Percentiles rank a stretch among this genome's conserved stretches.
phyloP scores from a whole-genome alignment of 2,329 filamentous ascomycete species.

The Thelonectria discophora region DNA sequence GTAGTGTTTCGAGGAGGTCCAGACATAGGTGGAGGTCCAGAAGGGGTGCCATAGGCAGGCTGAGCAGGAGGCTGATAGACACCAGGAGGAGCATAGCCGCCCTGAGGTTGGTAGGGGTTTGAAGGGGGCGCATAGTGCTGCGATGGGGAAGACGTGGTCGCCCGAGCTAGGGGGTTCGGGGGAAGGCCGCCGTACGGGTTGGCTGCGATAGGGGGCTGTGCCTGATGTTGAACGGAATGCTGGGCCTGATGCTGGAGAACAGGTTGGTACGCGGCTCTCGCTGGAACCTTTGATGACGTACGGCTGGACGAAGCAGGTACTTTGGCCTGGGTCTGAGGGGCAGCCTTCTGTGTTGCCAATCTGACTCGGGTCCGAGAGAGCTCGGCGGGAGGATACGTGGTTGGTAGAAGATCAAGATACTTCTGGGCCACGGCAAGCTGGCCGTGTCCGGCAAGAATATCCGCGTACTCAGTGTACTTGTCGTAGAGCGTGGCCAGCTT shows the following conservation, averaged over 20 bases:
- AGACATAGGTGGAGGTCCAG: conserved; percentile 47
- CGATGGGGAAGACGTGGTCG: conserved; percentile 36
- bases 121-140: conserved; percentile 51
- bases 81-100: conserved; percentile 34
- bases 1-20: conserved; percentile 67
- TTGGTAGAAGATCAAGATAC: conserved; percentile 88
- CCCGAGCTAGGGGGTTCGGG: conserved; percentile 38
- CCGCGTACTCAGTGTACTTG: conserved; percentile 96
- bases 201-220: conserved; percentile 45
- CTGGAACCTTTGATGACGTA: conserved; percentile 53
- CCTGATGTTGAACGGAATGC: background rate
- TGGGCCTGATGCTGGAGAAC: conserved; percentile 29
- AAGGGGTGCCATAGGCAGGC: conserved; percentile 49
- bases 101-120: conserved; percentile 48
- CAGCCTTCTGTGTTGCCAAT: conserved; percentile 73
- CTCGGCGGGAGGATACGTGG: conserved; percentile 85
- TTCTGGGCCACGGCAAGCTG: conserved; percentile 87
- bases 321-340: conserved; percentile 38
- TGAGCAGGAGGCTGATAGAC: conserved; percentile 54
- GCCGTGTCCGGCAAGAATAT: conserved; percentile 91
- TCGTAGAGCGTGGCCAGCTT: conserved; percentile 89
- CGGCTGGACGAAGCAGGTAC: conserved; percentile 43
- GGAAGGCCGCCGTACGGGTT: conserved; percentile 56
- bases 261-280: conserved; percentile 58
- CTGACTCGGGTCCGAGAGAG: conserved; percentile 85